Base-by-base conservation (phyloP, 345 rosid species). In the Populus ilicifolia region DNA sequence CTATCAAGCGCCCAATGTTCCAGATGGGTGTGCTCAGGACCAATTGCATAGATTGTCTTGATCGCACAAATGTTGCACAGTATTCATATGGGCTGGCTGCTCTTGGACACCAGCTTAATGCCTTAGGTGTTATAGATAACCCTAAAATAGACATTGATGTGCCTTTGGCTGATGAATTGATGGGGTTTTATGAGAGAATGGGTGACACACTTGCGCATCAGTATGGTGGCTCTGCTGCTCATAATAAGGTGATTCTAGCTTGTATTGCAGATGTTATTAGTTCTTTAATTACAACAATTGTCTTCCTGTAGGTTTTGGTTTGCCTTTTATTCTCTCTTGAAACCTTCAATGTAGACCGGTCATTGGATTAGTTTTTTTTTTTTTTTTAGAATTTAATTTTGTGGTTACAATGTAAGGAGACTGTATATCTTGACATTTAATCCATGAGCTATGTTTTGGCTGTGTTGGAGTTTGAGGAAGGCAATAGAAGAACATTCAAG, bases 31-130 rank as follows among this genome's bases (percentile, higher is more conserved):
- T 96, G 63, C 88, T 96, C 62, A 86, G 99, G 84, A 96, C 99
- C 80, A 96, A 94, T 83, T 96, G 99, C 83, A 96, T 96, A 78
- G 99, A 96, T 78, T 96, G 98, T 88, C 90, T 96, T 69, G 99
- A 96, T 79, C 96, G 99, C 33, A 96, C 99, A 84, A 96, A 96
- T 89, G 99, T 92, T 83, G 99, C 99, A 38, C 98, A 96, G 59
- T 96, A 89, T 85, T 97, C 98, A 56, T 96, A 90, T 81, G 97
- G 99, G 52, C 87, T 95, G 92, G 96, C 89, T 81, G 98, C 97
- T 67, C 93, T 96, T 74, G 99, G 97, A 59, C 89, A 79, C 64
- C 99, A 96, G 86, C 98, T 94, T 83, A 87, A 89, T 83, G 89
- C 95, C 73, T 78, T 96, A 80, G 96, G 95, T 67, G 85, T 87